Evolutionary conservation across 2,329 filamentous ascomycete genomes (phyloP).

Genomic region (Nectriaceae sp.): DNA sequence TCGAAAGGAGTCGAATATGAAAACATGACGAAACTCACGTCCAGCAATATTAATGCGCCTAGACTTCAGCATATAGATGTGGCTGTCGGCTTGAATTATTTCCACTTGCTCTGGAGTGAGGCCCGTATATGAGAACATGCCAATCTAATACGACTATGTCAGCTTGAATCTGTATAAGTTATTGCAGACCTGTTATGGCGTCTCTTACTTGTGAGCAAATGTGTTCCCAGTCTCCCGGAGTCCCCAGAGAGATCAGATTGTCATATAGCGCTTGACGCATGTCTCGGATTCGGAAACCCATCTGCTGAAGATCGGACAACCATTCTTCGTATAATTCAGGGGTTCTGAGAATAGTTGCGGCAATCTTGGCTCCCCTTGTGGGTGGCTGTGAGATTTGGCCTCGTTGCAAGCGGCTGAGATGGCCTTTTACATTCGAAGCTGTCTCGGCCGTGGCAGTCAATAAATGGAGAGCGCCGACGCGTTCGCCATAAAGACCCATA

Average conservation of each 20-base stretch:
- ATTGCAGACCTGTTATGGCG: no score
- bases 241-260: constrained; percentile 81
- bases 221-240: constrained; percentile 91
- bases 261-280: constrained; percentile 80
- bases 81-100: constrained; percentile 66
- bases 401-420: constrained; percentile 69
- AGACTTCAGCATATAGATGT: constrained; percentile 67
- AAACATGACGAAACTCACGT: no score
- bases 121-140: constrained; percentile 97
- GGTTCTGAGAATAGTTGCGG: constrained; percentile 82
- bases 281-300: constrained; percentile 89
- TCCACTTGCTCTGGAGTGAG: constrained; percentile 71
- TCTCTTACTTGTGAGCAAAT: constrained; percentile 91
- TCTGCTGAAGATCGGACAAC: constrained; percentile 86
- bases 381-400: constrained; percentile 97
- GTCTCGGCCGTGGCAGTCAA: constrained; percentile 85
- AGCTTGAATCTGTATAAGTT: no score
- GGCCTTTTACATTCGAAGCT: constrained; percentile 57
- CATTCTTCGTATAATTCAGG: constrained; percentile 78
- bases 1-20: no score
- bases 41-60: no score
- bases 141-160: no score
- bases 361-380: constrained; percentile 88
- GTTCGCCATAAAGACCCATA: constrained; percentile 96
- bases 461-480: constrained; percentile 92